phyloP scores from a whole-genome alignment of 768 basidiomycete genomes.

The Serendipita vermifera region DNA sequence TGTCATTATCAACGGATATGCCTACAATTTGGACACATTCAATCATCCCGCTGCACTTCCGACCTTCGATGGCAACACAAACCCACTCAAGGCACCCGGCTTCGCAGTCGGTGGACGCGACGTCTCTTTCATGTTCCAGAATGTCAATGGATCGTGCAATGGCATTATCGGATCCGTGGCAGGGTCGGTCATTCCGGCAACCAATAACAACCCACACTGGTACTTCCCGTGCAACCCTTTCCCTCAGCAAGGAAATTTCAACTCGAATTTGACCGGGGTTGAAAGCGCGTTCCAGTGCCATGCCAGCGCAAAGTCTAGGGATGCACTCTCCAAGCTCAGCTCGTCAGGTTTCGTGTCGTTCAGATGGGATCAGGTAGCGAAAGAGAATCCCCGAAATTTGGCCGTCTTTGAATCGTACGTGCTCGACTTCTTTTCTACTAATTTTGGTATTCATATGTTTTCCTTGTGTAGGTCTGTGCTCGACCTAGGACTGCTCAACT shows the following conservation, averaged over 20 bases:
- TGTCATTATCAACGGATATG: conserved; percentile 87
- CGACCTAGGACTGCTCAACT: conserved; percentile 71
- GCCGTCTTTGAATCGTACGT: conserved; percentile 92
- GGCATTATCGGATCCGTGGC: conserved; percentile 59
- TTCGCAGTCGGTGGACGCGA: conserved; percentile 81
- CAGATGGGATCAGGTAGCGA: conserved; percentile 75
- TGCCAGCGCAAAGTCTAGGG: conserved; percentile 38
- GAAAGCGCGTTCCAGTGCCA: conserved; percentile 61
- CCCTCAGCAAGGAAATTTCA: conserved; percentile 51
- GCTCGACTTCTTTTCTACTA: neutral
- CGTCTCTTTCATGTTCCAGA: conserved; percentile 91
- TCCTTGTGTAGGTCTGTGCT: conserved; percentile 53
- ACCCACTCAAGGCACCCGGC: conserved; percentile 65
- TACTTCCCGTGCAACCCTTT: conserved; percentile 96
- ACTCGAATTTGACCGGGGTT: conserved; percentile 59
- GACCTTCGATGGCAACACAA: conserved; percentile 63
- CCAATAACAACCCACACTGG: conserved; percentile 60
- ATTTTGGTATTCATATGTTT: conserved; percentile 10
- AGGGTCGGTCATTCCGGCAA: conserved; percentile 57
- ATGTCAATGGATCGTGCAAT: conserved; percentile 69
- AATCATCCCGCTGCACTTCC: conserved; percentile 58
- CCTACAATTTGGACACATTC: conserved; percentile 83
- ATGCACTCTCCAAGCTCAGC: conserved; percentile 34
- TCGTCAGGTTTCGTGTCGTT: conserved; percentile 84
- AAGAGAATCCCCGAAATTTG: conserved; percentile 50